Evolutionary conservation across 1,284 basidiomycete genomes (phyloP), one percentile per base, ranked within the genome.

Genomic region (Naganishia sp.): DNA sequence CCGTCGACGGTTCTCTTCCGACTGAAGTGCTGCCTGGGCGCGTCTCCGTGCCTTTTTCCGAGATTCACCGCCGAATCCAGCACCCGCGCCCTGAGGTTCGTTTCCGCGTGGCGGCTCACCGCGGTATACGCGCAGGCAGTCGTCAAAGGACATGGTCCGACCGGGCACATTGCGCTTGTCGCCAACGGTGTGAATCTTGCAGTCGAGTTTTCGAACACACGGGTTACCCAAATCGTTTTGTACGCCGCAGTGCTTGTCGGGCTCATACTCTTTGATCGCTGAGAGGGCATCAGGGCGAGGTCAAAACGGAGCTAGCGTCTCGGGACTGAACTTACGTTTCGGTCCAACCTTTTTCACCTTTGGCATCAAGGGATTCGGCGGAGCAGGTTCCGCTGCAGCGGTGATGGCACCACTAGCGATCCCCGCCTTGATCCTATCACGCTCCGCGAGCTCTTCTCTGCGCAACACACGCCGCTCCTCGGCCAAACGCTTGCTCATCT

Each of bases 241-340:
- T 5, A 69, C 68, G 28, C 68, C 68, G 46, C 68, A 69, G 56
- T 65, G 59, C 48, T 50, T 56, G 44, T 69, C 68, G 36, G 65
- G 65, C 33, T 66, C 54, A 50, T 54, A 69, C 43, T 66, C 68
- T 43, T 66, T 66, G 45, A 59, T 57, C 13, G 39, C 56, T 54
- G 46, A 18, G 57, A 23, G 11, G 31, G 36, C 5, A n/a, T 39
- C n/a, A 28, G n/a, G 5, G 10, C 21, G 55, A 52, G n/a, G 4
- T 39, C 36, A 10, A 45, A 52, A 11, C 10, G 2, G 10, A 10
- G 36, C 13, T 39, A 39, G 7, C 13, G 36, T 13, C 7, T 39
- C 9, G 10, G 13, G 7, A 10, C 36, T 39, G 2, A 45, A 67
- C 66, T 59, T 46, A 68, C 66, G 55, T 49, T 60, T 65, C 13